Evolutionary conservation across 2,329 filamentous ascomycete species (phyloP).

Genomic region (Exophiala sp.): DNA sequence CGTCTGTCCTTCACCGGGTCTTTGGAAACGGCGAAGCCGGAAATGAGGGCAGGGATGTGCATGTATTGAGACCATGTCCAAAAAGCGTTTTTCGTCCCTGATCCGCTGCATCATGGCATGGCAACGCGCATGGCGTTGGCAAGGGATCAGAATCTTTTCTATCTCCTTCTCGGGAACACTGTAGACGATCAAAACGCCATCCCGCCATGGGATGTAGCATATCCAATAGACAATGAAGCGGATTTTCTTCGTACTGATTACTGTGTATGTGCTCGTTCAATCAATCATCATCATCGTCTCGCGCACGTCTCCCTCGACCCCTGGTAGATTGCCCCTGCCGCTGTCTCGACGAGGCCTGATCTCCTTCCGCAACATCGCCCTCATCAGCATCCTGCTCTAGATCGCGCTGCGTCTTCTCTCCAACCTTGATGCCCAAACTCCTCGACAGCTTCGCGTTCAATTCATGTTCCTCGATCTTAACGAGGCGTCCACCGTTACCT

Average conservation of each 20-base stretch:
- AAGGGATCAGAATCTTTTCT: too few relatives aligned
- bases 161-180: too few relatives aligned
- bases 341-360: background rate
- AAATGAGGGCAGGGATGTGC: too few relatives aligned
- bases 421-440: conserved; percentile 54
- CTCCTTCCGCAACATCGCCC: background rate
- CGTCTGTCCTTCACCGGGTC: too few relatives aligned
- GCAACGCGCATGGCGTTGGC: too few relatives aligned
- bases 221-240: background rate
- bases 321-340: background rate
- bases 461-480: conserved; percentile 40
- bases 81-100: too few relatives aligned
- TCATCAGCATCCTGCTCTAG: background rate
- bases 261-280: background rate
- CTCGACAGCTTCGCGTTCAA: conserved; percentile 58
- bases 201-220: too few relatives aligned
- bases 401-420: background rate
- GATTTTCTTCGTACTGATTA: background rate
- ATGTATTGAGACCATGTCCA: too few relatives aligned
- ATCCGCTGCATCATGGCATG: too few relatives aligned
- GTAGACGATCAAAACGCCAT: too few relatives aligned
- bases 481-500: conserved; percentile 24
- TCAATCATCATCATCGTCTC: conserved; percentile 8
- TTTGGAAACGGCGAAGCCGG: too few relatives aligned
- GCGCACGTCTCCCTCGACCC: background rate